These are phyloP conservation scores for Phoma sp. DNA, from an alignment of 2,329 filamentous ascomycete genomes.

Conservation along the genomic window DNA sequence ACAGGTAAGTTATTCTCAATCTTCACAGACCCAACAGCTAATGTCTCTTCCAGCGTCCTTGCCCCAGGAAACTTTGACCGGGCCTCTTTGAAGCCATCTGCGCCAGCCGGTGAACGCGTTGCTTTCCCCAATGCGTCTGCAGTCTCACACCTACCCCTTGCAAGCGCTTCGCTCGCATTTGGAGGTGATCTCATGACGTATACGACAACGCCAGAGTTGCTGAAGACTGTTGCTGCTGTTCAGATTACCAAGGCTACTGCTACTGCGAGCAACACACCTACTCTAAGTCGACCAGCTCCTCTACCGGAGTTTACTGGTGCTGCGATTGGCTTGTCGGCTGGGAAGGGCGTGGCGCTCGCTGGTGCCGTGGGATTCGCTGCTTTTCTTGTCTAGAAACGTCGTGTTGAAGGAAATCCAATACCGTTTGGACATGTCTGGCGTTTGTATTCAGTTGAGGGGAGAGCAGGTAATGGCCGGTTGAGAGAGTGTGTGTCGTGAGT, in stretches of 20 bases:
- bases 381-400: constrained; percentile 1
- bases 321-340: constrained; percentile 6
- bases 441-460: neutral
- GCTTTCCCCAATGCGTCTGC: constrained; percentile 32
- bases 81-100: constrained; percentile 24
- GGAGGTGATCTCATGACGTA: constrained; percentile 30
- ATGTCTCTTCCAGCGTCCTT: constrained; percentile 21
- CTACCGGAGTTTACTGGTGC: constrained; percentile 15
- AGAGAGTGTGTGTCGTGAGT: neutral
- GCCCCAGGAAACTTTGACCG: constrained; percentile 29
- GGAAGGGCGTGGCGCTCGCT: constrained; percentile 4
- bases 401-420: neutral
- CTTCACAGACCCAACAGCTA: neutral
- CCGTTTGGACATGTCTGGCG: neutral
- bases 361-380: constrained; percentile 15
- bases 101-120: constrained; percentile 26
- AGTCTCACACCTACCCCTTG: constrained; percentile 26
- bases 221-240: constrained; percentile 34
- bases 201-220: constrained; percentile 33
- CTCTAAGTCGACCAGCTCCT: constrained; percentile 2
- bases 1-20: constrained; percentile 21
- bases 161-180: constrained; percentile 29
- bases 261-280: constrained; percentile 13
- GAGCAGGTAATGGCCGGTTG: neutral
- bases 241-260: constrained; percentile 16